phyloP scores from a whole-genome alignment of 371 early-diverging fungal genomes.

The Haplosporangium sp. region DNA sequence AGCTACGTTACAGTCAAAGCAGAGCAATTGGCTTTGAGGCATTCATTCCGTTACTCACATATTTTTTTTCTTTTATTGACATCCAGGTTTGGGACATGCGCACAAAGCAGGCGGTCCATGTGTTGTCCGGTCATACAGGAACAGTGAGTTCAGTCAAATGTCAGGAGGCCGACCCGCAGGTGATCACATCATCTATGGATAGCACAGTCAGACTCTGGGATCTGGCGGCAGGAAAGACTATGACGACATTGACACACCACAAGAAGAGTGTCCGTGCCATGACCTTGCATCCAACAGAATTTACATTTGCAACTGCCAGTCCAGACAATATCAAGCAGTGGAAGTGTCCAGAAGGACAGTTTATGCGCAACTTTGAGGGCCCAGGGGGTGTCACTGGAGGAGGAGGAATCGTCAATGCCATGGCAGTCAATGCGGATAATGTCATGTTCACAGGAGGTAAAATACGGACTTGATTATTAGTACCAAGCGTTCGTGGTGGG shows the following conservation, averaged over 20 bases:
- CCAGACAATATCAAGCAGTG: slow-evolving; percentile 96
- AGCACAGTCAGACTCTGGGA: slow-evolving; percentile 95
- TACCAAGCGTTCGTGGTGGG: too few relatives aligned
- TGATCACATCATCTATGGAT: slow-evolving; percentile 95
- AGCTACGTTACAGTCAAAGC: neutral
- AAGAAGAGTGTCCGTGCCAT: slow-evolving; percentile 96
- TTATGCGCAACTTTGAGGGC: slow-evolving; percentile 92
- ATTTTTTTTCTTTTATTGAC: slow-evolving; percentile 1
- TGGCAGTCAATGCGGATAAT: slow-evolving; percentile 89
- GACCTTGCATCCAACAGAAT: slow-evolving; percentile 91
- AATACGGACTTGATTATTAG: neutral
- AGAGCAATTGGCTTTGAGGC: neutral
- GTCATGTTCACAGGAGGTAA: slow-evolving; percentile 93
- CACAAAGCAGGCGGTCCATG: slow-evolving; percentile 93
- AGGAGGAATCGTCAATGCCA: slow-evolving; percentile 87
- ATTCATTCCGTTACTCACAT: neutral
- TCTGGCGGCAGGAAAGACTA: slow-evolving; percentile 94
- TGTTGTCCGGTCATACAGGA: slow-evolving; percentile 87
- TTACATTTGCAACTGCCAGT: slow-evolving; percentile 93
- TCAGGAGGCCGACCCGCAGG: slow-evolving; percentile 96
- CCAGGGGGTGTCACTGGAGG: slow-evolving; percentile 64
- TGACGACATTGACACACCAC: slow-evolving; percentile 96
- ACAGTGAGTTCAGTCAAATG: slow-evolving; percentile 90
- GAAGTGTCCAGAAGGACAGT: slow-evolving; percentile 94
- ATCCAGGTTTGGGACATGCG: slow-evolving; percentile 95